phyloP scores from a whole-genome alignment of 805 yeast genomes.

The Zygoascus biomembranicola region DNA sequence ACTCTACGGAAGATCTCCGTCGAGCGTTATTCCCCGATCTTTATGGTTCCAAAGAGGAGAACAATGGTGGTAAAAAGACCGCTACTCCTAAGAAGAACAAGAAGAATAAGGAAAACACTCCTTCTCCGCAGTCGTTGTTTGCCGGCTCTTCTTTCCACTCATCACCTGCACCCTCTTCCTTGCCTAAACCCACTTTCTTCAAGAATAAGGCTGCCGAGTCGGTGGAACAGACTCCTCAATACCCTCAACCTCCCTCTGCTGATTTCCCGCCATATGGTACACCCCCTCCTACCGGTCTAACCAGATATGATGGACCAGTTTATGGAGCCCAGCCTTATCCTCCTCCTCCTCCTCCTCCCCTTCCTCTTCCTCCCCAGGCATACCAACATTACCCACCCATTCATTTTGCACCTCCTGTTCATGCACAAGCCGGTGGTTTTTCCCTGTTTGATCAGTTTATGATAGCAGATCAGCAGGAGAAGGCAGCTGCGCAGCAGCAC shows the following conservation, averaged over 20 bases:
- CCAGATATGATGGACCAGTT: not conserved
- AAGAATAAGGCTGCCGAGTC: conserved; percentile 10
- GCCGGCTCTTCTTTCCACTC: conserved; percentile 24
- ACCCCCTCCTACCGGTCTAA: not conserved
- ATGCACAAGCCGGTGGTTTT: not conserved
- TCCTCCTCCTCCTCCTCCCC: conserved; percentile 5
- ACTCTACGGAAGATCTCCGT: conserved; percentile 14
- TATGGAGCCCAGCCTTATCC: not conserved
- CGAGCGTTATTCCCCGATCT: conserved; percentile 20
- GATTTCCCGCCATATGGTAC: not conserved
- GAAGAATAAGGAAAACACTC: not conserved
- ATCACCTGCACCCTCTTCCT: conserved; percentile 23
- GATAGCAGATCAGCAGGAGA: conserved; percentile 17
- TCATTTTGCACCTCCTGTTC: not conserved
- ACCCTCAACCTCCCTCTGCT: not conserved
- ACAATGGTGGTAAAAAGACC: conserved; percentile 5
- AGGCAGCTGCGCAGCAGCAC: conserved; percentile 6
- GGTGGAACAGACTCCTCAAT: not conserved
- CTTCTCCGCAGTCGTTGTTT: conserved; percentile 8
- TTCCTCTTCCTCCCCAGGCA: not conserved
- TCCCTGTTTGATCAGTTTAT: conserved; percentile 19
- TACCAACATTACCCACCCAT: not conserved
- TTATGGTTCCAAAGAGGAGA: conserved; percentile 1
- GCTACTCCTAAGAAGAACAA: not conserved
- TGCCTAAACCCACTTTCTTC: conserved; percentile 19